Evolutionary conservation across 176 grass and related monocot genomes (phyloP).

Genomic region (Urochloa ruziziensis): DNA sequence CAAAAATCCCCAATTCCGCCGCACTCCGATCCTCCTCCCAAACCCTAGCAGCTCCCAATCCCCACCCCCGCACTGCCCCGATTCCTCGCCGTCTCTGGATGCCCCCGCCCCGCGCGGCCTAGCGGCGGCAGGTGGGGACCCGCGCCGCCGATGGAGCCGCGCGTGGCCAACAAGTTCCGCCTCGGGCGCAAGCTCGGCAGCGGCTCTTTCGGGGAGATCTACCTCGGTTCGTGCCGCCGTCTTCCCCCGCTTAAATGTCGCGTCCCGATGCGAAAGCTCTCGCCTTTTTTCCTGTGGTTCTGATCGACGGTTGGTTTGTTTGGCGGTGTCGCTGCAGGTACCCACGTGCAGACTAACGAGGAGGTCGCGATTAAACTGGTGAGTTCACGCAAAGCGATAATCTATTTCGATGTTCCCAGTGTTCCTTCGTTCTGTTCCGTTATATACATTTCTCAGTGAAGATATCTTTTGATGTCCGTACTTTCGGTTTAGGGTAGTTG

Average conservation of each 20-base stretch:
- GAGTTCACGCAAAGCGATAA: constrained; percentile 30
- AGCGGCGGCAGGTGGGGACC: not conserved
- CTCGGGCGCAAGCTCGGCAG: constrained; percentile 70
- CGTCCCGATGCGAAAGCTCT: constrained; percentile 9
- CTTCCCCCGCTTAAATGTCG: not conserved
- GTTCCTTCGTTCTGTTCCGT: not conserved
- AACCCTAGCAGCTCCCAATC: constrained; percentile 31
- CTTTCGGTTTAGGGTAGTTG: not conserved
- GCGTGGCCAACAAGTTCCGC: constrained; percentile 65
- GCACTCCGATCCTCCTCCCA: not conserved
- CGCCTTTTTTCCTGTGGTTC: constrained; percentile 1
- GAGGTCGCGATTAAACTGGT: constrained; percentile 91
- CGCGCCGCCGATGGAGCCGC: constrained; percentile 50
- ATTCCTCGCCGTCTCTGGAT: constrained; percentile 4
- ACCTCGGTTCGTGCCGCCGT: constrained; percentile 39
- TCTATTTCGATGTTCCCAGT: not conserved
- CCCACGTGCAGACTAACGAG: constrained; percentile 74
- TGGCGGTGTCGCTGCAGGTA: constrained; percentile 48
- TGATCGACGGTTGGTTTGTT: constrained; percentile 6
- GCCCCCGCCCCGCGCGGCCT: not conserved
- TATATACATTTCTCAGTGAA: not conserved
- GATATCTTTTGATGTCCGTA: not conserved
- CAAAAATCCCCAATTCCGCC: not conserved
- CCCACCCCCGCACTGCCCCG: not conserved
- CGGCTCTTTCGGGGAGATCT: constrained; percentile 71